Conservation (phyloP, 2,329 filamentous ascomycete genomes). For the Leptographium radiaticola region DNA sequence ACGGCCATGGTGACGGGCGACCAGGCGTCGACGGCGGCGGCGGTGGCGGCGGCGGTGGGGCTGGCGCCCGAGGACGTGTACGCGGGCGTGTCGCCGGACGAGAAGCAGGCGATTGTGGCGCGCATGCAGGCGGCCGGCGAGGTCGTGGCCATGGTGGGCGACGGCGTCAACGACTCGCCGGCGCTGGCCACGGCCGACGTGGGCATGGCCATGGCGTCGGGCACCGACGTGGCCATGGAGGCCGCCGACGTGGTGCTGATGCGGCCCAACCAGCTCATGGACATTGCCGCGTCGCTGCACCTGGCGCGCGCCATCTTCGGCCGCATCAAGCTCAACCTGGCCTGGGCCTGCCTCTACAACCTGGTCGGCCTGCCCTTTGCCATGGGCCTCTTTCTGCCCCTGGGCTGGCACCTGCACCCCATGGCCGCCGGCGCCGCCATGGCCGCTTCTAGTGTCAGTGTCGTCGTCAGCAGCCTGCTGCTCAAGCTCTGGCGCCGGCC, state of each 20-base stretch:
- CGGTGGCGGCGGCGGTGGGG: slow-evolving; percentile 71
- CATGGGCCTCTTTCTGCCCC: slow-evolving; percentile 89
- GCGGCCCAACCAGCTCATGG: slow-evolving; percentile 80
- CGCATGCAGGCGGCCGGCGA: slow-evolving; percentile 62
- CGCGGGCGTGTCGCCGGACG: slow-evolving; percentile 77
- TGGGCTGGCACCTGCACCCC: slow-evolving; percentile 77
- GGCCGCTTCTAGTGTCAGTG: slow-evolving; percentile 80
- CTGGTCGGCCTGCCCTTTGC: slow-evolving; percentile 82
- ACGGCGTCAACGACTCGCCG: slow-evolving; percentile 97
- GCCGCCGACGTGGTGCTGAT: slow-evolving; percentile 94
- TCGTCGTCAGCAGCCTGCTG: slow-evolving; percentile 71
- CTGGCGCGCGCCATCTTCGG: slow-evolving; percentile 76
- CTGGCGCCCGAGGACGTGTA: slow-evolving; percentile 65
- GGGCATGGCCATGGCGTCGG: slow-evolving; percentile 82
- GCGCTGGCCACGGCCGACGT: slow-evolving; percentile 86
- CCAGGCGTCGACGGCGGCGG: slow-evolving; percentile 68
- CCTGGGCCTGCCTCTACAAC: slow-evolving; percentile 93
- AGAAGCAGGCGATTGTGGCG: slow-evolving; percentile 78
- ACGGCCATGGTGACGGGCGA: slow-evolving; percentile 92
- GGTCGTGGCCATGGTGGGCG: slow-evolving; percentile 89
- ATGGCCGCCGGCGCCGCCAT: slow-evolving; percentile 93
- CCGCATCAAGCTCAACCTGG: slow-evolving; percentile 85
- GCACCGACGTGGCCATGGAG: slow-evolving; percentile 96
- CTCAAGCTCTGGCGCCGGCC: slow-evolving; percentile 81
- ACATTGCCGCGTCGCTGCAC: slow-evolving; percentile 76